Evolutionary conservation across 1,284 basidiomycete genomes (phyloP).

Genomic region (Pseudozyma pruni): DNA sequence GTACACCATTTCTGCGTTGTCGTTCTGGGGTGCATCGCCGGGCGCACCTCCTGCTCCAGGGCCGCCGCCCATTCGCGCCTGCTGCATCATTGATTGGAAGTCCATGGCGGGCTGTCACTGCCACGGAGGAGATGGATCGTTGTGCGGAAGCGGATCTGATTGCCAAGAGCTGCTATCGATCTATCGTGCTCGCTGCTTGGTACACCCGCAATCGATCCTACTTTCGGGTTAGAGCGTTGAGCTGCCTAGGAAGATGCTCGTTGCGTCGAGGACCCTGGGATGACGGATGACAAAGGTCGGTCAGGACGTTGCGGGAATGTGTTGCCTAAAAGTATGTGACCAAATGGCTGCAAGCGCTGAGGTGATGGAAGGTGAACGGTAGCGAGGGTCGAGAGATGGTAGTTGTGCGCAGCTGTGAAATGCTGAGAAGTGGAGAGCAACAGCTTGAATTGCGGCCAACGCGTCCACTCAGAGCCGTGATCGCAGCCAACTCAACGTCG

Average conservation of each 20-base stretch:
- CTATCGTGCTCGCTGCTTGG: too few species aligned
- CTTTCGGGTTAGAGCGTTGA: too few species aligned
- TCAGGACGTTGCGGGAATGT: too few species aligned
- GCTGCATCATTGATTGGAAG: constrained; percentile 61
- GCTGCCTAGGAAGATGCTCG: too few species aligned
- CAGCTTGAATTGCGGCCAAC: constrained; percentile 9
- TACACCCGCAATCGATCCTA: too few species aligned
- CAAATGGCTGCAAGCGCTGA: too few species aligned
- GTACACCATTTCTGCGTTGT: constrained; percentile 68
- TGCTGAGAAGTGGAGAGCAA: neutral
- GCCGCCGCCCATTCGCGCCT: constrained; percentile 58
- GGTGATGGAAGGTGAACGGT: neutral
- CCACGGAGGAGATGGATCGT: neutral
- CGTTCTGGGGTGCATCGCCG: constrained; percentile 68
- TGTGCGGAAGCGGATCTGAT: too few species aligned
- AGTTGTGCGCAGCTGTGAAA: constrained; percentile 6
- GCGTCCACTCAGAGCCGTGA: constrained; percentile 3
- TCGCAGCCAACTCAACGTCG: too few species aligned
- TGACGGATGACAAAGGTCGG: too few species aligned
- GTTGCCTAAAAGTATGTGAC: too few species aligned
- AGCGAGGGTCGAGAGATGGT: neutral
- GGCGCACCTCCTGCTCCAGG: constrained; percentile 32
- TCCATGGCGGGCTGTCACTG: constrained; percentile 43
- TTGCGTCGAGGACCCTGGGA: too few species aligned
- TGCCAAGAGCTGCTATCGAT: neutral